Evolutionary conservation across 306 rosid genomes (phyloP).

Genomic region (Prunus campanulata): DNA sequence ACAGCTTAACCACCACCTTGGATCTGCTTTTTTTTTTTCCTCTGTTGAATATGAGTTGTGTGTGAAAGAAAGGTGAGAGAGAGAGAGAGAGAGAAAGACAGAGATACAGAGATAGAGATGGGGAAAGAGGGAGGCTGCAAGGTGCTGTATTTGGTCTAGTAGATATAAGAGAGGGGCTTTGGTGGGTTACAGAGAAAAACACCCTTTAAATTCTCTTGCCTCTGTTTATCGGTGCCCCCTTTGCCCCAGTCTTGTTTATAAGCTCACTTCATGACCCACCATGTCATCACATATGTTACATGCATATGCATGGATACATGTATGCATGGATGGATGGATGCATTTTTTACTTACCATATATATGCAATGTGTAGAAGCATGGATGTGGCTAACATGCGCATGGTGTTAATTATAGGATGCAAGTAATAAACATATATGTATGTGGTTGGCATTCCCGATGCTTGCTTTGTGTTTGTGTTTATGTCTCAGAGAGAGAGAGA

Average conservation of each 20-base stretch:
- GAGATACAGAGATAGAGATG: slow-evolving; percentile 15
- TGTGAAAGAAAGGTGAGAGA: slow-evolving; percentile 58
- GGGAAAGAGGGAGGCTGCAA: neutral
- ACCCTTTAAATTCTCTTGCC: neutral
- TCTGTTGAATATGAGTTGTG: slow-evolving; percentile 50
- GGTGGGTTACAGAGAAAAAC: neutral
- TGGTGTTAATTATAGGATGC: slow-evolving; percentile 10
- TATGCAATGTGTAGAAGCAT: neutral
- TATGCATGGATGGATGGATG: neutral
- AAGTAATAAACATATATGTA: slow-evolving; percentile 7
- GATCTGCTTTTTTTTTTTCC: slow-evolving; percentile 66
- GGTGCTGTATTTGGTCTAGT: slow-evolving; percentile 42
- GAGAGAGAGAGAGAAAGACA: slow-evolving; percentile 25
- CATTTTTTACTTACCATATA: slow-evolving; percentile 3
- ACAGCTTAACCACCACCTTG: slow-evolving; percentile 97
- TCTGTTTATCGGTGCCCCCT: neutral
- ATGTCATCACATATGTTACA: neutral
- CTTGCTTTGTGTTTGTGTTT: slow-evolving; percentile 1
- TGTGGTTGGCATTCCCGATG: slow-evolving; percentile 72
- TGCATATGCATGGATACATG: neutral
- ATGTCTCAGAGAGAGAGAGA: slow-evolving; percentile 5
- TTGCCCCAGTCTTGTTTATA: slow-evolving; percentile 28
- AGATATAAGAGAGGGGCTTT: slow-evolving; percentile 34
- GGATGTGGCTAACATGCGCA: slow-evolving; percentile 26
- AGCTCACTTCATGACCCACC: neutral